A percentile compares a stretch with the other conserved stretches of the same genome.
These are phyloP conservation scores for Carallia pectinifolia DNA, from an alignment of 345 rosid genomes.

Conservation along the genomic window DNA sequence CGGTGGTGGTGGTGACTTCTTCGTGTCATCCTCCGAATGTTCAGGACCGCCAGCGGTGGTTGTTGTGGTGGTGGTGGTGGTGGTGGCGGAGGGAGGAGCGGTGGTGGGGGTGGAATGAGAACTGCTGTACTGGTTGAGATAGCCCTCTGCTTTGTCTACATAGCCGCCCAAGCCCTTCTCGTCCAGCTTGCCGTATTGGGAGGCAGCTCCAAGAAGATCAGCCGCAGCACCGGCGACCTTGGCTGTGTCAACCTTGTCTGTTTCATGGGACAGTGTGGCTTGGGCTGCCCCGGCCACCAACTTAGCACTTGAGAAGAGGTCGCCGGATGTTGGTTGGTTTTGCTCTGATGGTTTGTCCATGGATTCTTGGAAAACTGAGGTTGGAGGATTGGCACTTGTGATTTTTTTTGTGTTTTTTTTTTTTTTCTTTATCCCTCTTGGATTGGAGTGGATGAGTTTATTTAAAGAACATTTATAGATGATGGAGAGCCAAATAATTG, in stretches of 20 bases:
- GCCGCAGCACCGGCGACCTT: conserved; percentile 59
- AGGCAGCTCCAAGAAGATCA: conserved; percentile 60
- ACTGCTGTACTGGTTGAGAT: conserved; percentile 51
- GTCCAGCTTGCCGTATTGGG: conserved; percentile 65
- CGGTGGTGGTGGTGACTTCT: conserved; percentile 4
- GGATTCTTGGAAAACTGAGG: conserved; percentile 18
- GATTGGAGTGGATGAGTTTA: too few species aligned
- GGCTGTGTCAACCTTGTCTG: conserved; percentile 50
- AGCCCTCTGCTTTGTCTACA: conserved; percentile 65
- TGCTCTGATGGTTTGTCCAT: conserved; percentile 17
- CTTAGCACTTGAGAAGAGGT: conserved; percentile 67
- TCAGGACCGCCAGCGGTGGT: conserved; percentile 24
- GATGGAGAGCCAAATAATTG: too few species aligned
- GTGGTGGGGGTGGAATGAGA: conserved; percentile 40
- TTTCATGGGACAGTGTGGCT: conserved; percentile 36
- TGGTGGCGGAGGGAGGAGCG: conserved; percentile 22
- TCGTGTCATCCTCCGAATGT: neutral
- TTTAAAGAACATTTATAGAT: too few species aligned
- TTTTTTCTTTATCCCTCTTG: too few species aligned
- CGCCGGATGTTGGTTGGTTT: conserved; percentile 42
- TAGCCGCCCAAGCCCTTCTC: conserved; percentile 58
- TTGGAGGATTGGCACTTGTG: too few species aligned
- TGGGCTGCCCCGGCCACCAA: conserved; percentile 59
- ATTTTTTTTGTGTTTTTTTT: neutral
- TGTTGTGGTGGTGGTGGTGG: conserved; percentile 21